Percentiles rank a stretch among this genome's conserved stretches.
Evolutionary conservation across 164 flowering plant genomes (phyloP).

Genomic region (Magnolia changhungtana): DNA sequence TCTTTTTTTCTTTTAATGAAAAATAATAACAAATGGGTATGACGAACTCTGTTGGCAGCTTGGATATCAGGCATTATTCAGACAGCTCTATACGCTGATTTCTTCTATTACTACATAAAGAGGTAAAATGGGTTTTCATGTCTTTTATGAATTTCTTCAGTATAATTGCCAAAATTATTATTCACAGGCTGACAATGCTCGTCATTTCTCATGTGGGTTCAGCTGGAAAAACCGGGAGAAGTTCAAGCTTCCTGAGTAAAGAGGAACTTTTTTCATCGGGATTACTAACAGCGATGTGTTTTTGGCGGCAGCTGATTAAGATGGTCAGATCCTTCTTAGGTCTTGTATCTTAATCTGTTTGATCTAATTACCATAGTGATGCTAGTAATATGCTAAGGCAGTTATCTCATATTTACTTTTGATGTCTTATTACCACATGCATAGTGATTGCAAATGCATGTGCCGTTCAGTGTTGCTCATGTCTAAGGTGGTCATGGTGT

Average conservation of each 20-base stretch:
- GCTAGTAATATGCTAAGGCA: too few relatives aligned
- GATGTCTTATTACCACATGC: too few relatives aligned
- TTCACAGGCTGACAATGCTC: background rate
- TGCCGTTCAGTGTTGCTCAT: too few relatives aligned
- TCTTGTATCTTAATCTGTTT: background rate
- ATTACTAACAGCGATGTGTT: background rate
- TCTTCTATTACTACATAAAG: constrained; percentile 65
- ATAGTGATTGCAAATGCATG: too few relatives aligned
- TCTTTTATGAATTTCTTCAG: background rate
- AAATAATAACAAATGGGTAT: too few relatives aligned
- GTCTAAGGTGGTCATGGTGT: too few relatives aligned
- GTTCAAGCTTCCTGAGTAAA: constrained; percentile 53
- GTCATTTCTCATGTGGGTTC: constrained; percentile 12
- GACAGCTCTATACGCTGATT: constrained; percentile 68
- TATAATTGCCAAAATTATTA: background rate
- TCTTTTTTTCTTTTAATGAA: too few relatives aligned
- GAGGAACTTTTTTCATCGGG: background rate
- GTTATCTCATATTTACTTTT: too few relatives aligned
- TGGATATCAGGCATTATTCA: constrained; percentile 64
- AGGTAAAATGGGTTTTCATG: constrained; percentile 32
- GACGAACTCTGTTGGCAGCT: constrained; percentile 30
- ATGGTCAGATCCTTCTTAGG: background rate
- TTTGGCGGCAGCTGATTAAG: background rate
- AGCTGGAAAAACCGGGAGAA: constrained; percentile 61
- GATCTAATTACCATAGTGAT: too few relatives aligned